These are phyloP conservation scores for Torrubiellomyces zombiae DNA, from an alignment of 2,329 filamentous ascomycete species.

Conservation along the genomic window DNA sequence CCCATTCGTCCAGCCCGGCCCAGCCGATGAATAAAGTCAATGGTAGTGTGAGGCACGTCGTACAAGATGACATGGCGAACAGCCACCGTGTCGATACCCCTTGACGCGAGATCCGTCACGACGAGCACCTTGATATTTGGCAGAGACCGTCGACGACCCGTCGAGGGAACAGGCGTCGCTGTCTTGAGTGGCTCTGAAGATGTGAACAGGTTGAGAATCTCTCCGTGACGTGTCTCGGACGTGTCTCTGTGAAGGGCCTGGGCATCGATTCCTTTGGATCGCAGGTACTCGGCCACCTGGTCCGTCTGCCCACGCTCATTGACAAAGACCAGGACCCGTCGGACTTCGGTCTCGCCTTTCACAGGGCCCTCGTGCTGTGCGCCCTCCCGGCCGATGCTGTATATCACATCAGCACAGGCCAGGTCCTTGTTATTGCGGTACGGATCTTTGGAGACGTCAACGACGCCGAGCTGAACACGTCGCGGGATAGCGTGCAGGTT, in stretches of 20 bases:
- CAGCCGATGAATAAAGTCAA: slow-evolving; percentile 94
- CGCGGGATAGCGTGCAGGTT: slow-evolving; percentile 93
- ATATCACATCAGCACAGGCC: slow-evolving; percentile 88
- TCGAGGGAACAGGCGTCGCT: slow-evolving; percentile 8
- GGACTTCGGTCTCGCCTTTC: slow-evolving; percentile 46
- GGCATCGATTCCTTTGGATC: slow-evolving; percentile 75
- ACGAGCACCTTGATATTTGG: slow-evolving; percentile 80
- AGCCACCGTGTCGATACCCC: slow-evolving; percentile 85
- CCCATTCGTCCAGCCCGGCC: slow-evolving; percentile 89
- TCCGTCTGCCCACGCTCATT: slow-evolving; percentile 86
- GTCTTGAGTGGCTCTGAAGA: slow-evolving; percentile 22
- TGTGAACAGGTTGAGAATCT: slow-evolving; percentile 65
- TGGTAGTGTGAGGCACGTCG: slow-evolving; percentile 93
- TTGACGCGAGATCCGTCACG: slow-evolving; percentile 79
- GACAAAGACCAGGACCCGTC: slow-evolving; percentile 87
- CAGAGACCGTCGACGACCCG: slow-evolving; percentile 32
- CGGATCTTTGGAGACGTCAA: slow-evolving; percentile 82
- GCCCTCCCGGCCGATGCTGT: slow-evolving; percentile 72
- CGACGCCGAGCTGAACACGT: slow-evolving; percentile 80
- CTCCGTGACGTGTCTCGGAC: slow-evolving; percentile 56
- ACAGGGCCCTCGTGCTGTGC: slow-evolving; percentile 37
- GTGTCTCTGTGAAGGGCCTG: slow-evolving; percentile 75
- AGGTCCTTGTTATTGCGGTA: slow-evolving; percentile 87
- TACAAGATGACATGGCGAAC: slow-evolving; percentile 87
- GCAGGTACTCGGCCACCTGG: slow-evolving; percentile 63